A percentile compares a stretch with the other conserved stretches of the same genome.
Conservation (phyloP, 1,139 yeast genomes). For the Nematodospora anomalae region DNA sequence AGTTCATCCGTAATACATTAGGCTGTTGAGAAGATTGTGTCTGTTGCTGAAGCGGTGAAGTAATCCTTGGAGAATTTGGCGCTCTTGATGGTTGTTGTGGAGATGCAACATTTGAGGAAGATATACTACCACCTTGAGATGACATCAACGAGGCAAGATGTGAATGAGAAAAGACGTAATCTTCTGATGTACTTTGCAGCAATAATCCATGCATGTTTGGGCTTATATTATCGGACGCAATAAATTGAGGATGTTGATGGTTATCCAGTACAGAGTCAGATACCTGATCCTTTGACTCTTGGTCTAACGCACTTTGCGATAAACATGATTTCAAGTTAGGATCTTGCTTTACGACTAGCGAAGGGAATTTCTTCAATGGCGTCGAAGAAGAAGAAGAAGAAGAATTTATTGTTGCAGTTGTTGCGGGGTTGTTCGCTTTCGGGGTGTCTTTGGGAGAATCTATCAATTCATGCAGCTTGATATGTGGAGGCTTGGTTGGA, state of each 20-base stretch:
- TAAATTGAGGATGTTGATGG: conserved; percentile 24
- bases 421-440: background rate
- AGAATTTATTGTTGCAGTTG: background rate
- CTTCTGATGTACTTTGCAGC: conserved; percentile 1
- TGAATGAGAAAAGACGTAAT: conserved; percentile 1
- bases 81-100: conserved; percentile 6
- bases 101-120: conserved; percentile 10
- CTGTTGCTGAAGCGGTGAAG: conserved; percentile 1
- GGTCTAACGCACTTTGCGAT: conserved; percentile 14
- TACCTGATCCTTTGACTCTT: background rate
- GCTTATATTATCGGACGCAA: conserved; percentile 22
- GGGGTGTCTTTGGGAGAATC: background rate
- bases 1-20: conserved; percentile 15
- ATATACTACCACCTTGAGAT: conserved; percentile 9
- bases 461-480: background rate
- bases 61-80: background rate
- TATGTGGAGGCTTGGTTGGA: conserved; percentile 5
- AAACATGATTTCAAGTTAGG: conserved; percentile 27
- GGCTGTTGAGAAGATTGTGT: conserved; percentile 1
- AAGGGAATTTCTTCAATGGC: conserved; percentile 10
- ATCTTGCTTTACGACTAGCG: conserved; percentile 22
- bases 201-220: conserved; percentile 26
- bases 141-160: conserved; percentile 5
- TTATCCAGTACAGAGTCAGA: background rate
- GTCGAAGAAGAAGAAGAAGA: background rate